These are phyloP conservation scores for Dillenia suffruticosa DNA, from an alignment of 164 flowering plant genomes.

Conservation along the genomic window DNA sequence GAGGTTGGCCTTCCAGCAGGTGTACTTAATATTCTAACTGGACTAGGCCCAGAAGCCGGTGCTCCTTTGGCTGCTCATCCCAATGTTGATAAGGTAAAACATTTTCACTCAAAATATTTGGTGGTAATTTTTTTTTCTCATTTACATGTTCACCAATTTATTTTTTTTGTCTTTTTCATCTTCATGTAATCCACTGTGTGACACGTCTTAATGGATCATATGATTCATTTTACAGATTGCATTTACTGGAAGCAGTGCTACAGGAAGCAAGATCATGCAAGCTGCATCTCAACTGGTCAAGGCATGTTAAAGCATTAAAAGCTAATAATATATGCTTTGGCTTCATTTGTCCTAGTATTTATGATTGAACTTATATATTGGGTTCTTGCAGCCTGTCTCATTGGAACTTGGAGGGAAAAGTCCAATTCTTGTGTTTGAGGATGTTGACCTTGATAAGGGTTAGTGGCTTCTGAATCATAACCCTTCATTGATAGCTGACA, in stretches of 20 bases:
- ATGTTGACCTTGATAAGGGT: constrained; percentile 93
- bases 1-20: constrained; percentile 97
- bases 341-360: not conserved
- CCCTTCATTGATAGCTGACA: too few relatives aligned
- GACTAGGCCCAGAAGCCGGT: constrained; percentile 94
- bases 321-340: not conserved
- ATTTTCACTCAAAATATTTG: too few relatives aligned
- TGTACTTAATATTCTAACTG: constrained; percentile 82
- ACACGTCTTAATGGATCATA: not conserved
- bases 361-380: not conserved
- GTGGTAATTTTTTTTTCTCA: not conserved
- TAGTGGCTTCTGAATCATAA: constrained; percentile 15
- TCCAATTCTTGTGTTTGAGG: constrained; percentile 94
- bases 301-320: constrained; percentile 32
- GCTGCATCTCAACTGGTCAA: constrained; percentile 88
- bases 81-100: constrained; percentile 79
- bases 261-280: constrained; percentile 87
- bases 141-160: constrained; percentile 1
- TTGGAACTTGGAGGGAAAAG: constrained; percentile 99
- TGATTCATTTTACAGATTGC: constrained; percentile 54
- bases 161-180: not conserved
- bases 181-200: not conserved
- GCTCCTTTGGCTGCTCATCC: constrained; percentile 96
- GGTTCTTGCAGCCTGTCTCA: constrained; percentile 73
- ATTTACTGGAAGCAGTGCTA: constrained; percentile 88